These are phyloP conservation scores for Pestalotiopsis sp. DNA, from an alignment of 2,329 filamentous ascomycete species.

Conservation along the genomic window DNA sequence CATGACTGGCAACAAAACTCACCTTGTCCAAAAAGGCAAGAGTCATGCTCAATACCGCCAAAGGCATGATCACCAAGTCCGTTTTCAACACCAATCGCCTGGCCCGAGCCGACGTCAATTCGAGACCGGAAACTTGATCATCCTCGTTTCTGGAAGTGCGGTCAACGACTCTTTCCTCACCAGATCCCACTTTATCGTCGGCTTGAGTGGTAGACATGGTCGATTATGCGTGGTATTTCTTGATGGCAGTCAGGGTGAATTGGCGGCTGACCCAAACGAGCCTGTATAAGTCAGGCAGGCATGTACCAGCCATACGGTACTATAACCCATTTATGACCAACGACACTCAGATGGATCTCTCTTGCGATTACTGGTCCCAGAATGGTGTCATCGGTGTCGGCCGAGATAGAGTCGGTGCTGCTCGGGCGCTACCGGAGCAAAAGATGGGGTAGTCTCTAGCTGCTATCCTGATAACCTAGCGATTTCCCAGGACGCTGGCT, in stretches of 20 bases:
- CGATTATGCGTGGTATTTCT: background rate
- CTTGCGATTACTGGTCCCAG: background rate
- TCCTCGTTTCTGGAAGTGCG: background rate
- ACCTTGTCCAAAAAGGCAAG: constrained; percentile 18
- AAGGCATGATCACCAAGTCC: constrained; percentile 21
- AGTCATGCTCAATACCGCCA: constrained; percentile 21
- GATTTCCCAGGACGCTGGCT: background rate
- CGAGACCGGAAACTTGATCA: background rate
- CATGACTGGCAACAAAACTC: background rate
- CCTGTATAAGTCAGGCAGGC: background rate
- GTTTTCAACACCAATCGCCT: constrained; percentile 21
- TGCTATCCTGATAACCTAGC: background rate
- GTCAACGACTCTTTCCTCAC: background rate
- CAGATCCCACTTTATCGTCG: background rate
- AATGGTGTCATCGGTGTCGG: background rate
- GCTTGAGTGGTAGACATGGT: background rate
- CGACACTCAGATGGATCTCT: background rate
- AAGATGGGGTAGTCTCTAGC: background rate
- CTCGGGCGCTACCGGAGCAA: background rate
- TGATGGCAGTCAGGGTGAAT: background rate
- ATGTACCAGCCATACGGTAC: background rate
- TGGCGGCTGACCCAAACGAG: background rate
- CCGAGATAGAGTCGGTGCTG: background rate
- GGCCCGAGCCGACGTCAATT: constrained; percentile 15
- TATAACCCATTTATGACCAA: background rate